A percentile compares a stretch with the other conserved stretches of the same genome.
phyloP scores from a whole-genome alignment of 495 filamentous ascomycete genomes.

The Astrothelium subdiscretum region DNA sequence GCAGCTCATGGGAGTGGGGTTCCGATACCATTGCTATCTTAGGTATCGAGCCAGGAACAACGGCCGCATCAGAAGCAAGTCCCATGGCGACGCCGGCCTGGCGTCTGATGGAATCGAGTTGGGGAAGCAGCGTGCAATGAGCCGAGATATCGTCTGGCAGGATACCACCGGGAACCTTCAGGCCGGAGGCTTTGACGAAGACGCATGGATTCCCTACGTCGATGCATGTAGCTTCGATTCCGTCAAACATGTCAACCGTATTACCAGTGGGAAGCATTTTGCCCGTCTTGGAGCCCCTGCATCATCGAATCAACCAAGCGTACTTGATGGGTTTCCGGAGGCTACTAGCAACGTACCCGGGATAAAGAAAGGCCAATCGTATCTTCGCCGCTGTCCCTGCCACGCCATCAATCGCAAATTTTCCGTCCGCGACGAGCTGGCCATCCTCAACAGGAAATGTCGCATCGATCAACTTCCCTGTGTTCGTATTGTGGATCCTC shows the following conservation, averaged over 20 bases:
- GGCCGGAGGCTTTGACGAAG: constrained; percentile 44
- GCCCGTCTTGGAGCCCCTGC: constrained; percentile 51
- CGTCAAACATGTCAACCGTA: constrained; percentile 40
- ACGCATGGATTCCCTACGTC: constrained; percentile 60
- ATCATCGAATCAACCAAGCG: no score
- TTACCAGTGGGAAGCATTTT: constrained; percentile 53
- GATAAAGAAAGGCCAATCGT: constrained; percentile 50
- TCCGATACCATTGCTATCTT: constrained; percentile 53
- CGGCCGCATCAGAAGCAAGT: constrained; percentile 31
- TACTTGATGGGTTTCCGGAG: background rate
- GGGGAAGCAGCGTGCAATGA: constrained; percentile 34
- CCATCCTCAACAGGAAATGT: constrained; percentile 41
- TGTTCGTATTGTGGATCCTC: constrained; percentile 44
- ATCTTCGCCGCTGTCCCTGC: constrained; percentile 46
- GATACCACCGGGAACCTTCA: constrained; percentile 39
- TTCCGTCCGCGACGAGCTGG: constrained; percentile 38
- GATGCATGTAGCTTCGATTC: constrained; percentile 43
- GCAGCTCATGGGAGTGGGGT: constrained; percentile 29
- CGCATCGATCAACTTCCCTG: constrained; percentile 30
- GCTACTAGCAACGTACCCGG: constrained; percentile 28
- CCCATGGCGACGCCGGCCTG: constrained; percentile 55
- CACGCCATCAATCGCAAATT: constrained; percentile 58
- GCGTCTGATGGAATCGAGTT: constrained; percentile 49
- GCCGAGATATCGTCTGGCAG: constrained; percentile 42
- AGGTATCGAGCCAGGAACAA: constrained; percentile 46